phyloP scores from a whole-genome alignment of 163 green algal genomes.

The Chloroidium sp. region DNA sequence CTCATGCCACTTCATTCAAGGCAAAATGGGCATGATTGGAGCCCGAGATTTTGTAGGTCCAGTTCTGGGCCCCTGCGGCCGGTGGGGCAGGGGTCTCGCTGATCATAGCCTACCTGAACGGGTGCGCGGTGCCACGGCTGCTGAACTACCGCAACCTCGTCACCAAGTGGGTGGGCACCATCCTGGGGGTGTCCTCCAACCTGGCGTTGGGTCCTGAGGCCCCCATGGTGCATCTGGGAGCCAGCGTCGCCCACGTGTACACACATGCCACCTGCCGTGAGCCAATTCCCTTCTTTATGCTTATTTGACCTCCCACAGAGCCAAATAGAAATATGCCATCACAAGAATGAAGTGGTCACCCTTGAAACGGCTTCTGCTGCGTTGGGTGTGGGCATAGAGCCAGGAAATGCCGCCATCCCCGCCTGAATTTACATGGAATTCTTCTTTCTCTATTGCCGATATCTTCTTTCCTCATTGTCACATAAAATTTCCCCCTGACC shows the following conservation, averaged over 20 bases:
- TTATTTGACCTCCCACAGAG: no score
- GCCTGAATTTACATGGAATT: no score
- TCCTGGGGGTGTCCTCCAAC: slow-evolving; percentile 41
- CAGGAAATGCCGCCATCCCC: no score
- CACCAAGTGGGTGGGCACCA: slow-evolving; percentile 67
- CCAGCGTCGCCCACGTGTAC: slow-evolving; percentile 13
- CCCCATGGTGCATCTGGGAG: slow-evolving; percentile 63
- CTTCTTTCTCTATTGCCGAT: no score
- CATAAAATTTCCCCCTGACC: no score
- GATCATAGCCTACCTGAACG: slow-evolving; percentile 86
- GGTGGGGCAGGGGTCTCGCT: slow-evolving; percentile 67
- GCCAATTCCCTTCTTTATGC: slow-evolving; percentile 26
- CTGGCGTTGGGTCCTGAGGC: slow-evolving; percentile 44
- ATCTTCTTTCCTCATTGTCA: no score
- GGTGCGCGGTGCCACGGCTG: slow-evolving; percentile 68
- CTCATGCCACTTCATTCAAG: no score
- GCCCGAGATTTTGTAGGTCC: slow-evolving; percentile 36
- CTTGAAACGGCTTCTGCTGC: no score
- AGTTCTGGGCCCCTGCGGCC: slow-evolving; percentile 60
- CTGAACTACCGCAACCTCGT: slow-evolving; percentile 60
- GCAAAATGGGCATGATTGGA: no score
- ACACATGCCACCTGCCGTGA: slow-evolving; percentile 50
- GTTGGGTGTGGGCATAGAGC: no score
- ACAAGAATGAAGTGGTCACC: no score
- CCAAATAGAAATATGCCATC: no score